Evolutionary conservation across 441 rosid genomes (phyloP).

Genomic region (Oxalis stricta): DNA sequence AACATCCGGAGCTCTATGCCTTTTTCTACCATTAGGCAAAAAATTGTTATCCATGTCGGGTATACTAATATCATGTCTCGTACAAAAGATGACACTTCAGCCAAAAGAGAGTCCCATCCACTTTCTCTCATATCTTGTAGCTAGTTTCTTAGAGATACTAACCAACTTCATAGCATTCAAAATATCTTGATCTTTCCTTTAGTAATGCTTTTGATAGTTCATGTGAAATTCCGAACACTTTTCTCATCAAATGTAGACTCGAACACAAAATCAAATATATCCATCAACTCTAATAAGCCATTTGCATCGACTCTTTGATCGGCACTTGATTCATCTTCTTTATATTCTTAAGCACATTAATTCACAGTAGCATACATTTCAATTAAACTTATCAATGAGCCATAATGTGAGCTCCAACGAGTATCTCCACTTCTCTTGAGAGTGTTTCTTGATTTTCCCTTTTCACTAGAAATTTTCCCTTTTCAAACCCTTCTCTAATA

Average conservation of each 20-base stretch:
- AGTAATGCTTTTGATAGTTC: neutral
- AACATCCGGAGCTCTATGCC: neutral
- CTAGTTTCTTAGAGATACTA: neutral
- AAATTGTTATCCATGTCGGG: neutral
- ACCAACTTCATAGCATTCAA: constrained; percentile 1
- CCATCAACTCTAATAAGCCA: neutral
- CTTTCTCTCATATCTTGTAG: neutral
- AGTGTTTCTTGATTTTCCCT: neutral
- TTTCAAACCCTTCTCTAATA: neutral
- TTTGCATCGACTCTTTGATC: neutral
- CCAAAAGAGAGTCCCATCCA: neutral
- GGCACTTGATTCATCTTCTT: neutral
- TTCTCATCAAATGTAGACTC: neutral
- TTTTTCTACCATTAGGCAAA: neutral
- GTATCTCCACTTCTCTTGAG: neutral
- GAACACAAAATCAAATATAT: neutral
- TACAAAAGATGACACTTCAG: constrained; percentile 2
- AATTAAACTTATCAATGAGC: neutral
- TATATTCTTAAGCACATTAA: neutral
- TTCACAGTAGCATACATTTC: neutral
- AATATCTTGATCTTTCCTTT: constrained; percentile 5
- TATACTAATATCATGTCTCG: neutral
- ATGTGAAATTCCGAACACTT: neutral
- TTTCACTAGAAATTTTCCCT: neutral
- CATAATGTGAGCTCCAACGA: neutral